These are phyloP conservation scores for Aechmea fasciata DNA, from an alignment of 176 grass and related monocot species.

Conservation along the genomic window DNA sequence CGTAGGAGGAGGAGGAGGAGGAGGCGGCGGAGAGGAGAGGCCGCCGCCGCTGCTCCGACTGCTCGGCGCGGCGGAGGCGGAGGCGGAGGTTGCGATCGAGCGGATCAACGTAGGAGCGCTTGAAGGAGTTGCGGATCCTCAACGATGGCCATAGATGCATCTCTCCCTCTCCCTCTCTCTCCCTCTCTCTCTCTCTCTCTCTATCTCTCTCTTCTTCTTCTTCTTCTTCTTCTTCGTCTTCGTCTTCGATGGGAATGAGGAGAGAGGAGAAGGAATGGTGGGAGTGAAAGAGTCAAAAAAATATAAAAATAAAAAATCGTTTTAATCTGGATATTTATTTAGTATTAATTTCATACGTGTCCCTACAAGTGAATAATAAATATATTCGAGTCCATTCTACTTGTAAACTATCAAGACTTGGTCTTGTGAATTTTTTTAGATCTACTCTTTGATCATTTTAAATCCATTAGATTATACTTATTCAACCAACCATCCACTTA, in stretches of 20 bases:
- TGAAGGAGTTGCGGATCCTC: conserved; percentile 80
- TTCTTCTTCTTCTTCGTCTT: no score
- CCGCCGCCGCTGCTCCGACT: background rate
- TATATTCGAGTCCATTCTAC: no score
- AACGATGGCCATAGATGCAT: conserved; percentile 96
- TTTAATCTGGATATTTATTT: no score
- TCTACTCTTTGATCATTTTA: no score
- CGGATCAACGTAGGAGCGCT: conserved; percentile 59
- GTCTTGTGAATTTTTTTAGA: no score
- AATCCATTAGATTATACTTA: no score
- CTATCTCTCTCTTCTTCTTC: background rate
- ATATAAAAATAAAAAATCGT: background rate
- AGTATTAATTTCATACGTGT: no score
- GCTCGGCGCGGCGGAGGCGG: conserved; percentile 40
- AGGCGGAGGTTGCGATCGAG: conserved; percentile 76
- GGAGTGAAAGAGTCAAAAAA: background rate
- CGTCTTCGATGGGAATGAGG: no score
- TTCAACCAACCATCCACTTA: no score
- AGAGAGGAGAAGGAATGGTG: background rate
- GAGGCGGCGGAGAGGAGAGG: conserved; percentile 44
- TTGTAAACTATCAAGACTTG: no score
- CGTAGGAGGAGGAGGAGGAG: conserved; percentile 3
- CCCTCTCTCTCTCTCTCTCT: background rate
- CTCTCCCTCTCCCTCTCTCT: background rate
- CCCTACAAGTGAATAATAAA: no score